These are phyloP conservation scores for Fusarium continuum DNA, from an alignment of 2,329 filamentous ascomycete genomes.

Conservation along the genomic window DNA sequence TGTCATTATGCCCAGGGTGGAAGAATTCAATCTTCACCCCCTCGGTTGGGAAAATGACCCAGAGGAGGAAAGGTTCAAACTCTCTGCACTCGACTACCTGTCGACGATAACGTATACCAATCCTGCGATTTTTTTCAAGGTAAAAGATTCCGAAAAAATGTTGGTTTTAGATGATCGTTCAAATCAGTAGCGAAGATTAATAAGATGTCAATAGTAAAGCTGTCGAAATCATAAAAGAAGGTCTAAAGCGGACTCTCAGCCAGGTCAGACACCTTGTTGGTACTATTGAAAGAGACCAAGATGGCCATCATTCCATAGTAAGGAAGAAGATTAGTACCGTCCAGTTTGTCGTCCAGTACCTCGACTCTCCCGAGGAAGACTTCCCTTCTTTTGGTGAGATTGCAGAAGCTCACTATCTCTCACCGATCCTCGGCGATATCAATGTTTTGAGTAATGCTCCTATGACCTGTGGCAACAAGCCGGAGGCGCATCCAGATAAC, in stretches of 20 bases:
- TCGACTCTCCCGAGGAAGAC: slow-evolving; percentile 48
- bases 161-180: not conserved
- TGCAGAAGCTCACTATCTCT: slow-evolving; percentile 48
- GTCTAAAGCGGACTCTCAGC: slow-evolving; percentile 50
- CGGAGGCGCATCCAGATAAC: slow-evolving; percentile 49
- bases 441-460: slow-evolving; percentile 46
- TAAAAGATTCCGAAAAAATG: slow-evolving; percentile 8
- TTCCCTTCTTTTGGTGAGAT: slow-evolving; percentile 52
- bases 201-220: slow-evolving; percentile 4
- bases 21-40: slow-evolving; percentile 22
- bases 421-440: slow-evolving; percentile 47
- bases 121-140: slow-evolving; percentile 10
- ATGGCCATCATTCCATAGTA: slow-evolving; percentile 50
- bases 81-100: slow-evolving; percentile 18
- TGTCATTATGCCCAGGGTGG: not conserved
- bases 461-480: slow-evolving; percentile 52
- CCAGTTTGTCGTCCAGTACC: slow-evolving; percentile 49
- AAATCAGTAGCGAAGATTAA: not conserved
- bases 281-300: slow-evolving; percentile 51
- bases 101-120: slow-evolving; percentile 20
- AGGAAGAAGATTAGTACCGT: slow-evolving; percentile 49
- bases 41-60: slow-evolving; percentile 23
- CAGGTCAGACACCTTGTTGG: slow-evolving; percentile 52
- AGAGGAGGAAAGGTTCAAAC: slow-evolving; percentile 24
- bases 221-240: slow-evolving; percentile 40